Evolutionary conservation across 139 green algal genomes (phyloP).

Genomic region (Eudorina sp.): DNA sequence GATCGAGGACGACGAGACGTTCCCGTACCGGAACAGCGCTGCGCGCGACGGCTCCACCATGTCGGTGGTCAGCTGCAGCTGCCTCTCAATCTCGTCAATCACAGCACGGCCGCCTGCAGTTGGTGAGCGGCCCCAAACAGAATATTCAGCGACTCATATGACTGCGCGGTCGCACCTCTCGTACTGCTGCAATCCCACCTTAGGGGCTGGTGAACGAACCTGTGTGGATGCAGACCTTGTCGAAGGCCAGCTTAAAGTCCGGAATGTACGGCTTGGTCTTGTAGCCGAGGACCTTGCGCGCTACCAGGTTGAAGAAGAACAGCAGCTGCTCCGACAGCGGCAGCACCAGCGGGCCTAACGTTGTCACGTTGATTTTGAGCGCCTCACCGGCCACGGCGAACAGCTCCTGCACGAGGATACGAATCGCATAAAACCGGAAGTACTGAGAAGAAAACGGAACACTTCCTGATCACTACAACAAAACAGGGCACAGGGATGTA

Average conservation of each 20-base stretch:
- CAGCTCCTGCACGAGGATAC: conserved; percentile 87
- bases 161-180: no score
- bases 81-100: conserved; percentile 97
- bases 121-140: no score
- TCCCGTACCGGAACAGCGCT: conserved; percentile 89
- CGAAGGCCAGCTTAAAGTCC: conserved; percentile 98
- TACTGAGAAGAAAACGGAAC: no score
- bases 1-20: conserved; percentile 87
- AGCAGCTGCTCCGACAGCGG: conserved; percentile 94
- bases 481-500: no score
- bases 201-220: no score
- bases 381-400: conserved; percentile 93
- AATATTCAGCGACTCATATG: no score
- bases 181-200: no score
- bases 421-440: no score
- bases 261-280: conserved; percentile 92
- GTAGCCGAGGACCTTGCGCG: conserved; percentile 77
- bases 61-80: conserved; percentile 77
- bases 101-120: conserved; percentile 87
- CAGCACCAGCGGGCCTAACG: conserved; percentile 95
- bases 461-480: no score
- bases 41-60: conserved; percentile 85
- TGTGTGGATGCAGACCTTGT: conserved; percentile 98
- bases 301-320: conserved; percentile 93
- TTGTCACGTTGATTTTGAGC: conserved; percentile 96